A percentile compares a stretch with the other conserved stretches of the same genome.
Conservation (phyloP, 2,329 filamentous ascomycete genomes). For the Talaromyces marneffei region DNA sequence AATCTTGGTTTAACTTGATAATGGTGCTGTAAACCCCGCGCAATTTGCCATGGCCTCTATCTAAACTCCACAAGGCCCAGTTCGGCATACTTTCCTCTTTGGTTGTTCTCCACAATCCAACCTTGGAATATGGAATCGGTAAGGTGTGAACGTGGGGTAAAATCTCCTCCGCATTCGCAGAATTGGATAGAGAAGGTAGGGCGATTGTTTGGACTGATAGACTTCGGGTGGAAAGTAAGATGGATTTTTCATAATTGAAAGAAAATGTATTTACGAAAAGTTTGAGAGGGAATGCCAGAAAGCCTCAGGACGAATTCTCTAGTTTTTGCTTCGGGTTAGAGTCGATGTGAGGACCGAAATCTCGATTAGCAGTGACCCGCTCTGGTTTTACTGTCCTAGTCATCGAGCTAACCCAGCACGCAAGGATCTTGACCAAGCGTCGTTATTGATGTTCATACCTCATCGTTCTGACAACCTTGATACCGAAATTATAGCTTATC, state of each 20-base stretch:
- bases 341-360: not conserved
- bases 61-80: not conserved
- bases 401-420: not conserved
- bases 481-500: not conserved
- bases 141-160: not conserved
- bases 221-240: not conserved
- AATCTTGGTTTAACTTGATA: not conserved
- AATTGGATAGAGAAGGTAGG: not conserved
- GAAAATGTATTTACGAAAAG: not conserved
- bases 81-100: not conserved
- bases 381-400: not conserved
- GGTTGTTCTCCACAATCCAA: not conserved
- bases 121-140: not conserved
- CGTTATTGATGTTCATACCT: not conserved
- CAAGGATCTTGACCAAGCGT: not conserved
- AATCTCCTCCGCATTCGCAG: not conserved
- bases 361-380: not conserved
- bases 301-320: not conserved
- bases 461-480: too few species aligned
- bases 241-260: not conserved
- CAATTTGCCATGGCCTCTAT: not conserved
- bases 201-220: not conserved
- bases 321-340: not conserved
- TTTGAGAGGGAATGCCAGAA: not conserved
- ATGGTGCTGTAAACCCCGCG: not conserved